Base-by-base conservation (phyloP, 257 asterid genomes). In the Leptodermis oblonga region DNA sequence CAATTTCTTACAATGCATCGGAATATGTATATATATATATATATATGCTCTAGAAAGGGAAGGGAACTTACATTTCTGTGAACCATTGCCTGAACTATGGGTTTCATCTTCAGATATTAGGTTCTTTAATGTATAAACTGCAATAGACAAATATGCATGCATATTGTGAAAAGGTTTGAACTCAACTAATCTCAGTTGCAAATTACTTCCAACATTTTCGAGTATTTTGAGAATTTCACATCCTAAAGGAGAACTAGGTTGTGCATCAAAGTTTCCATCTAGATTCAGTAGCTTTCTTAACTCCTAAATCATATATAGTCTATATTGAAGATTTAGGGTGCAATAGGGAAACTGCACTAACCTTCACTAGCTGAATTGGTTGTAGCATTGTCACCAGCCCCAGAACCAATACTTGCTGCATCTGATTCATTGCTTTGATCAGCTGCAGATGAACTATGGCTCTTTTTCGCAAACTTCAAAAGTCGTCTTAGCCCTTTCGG, bases 391-490 rank as follows among this genome's bases (percentile, higher is more conserved):
- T 65, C 73, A 14, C 81, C 78, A 42, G 80, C 87, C 84, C 76
- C 80, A 70, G 62, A 26, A 70, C 87, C 81, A 76, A 76, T 72
- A 76, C 78, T 73, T 48, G 82, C 67, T 60, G 80, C 79, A 46
- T 85, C 94, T 30, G 92, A 83, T 76, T 88, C 91, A 58, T 79
- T 75, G 82, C 87, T 87, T 80, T 73, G 88, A 77, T 89, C 88
- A 34, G 76, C 83, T 70, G 92, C 77, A 39, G 88, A 70, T 22
- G 95, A 82, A 65, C 79, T 75, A 30, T 78, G 84, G 78, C 75
- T 88, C 87, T 90, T 93, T 85, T 90, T 93, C 74, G 89, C 95
- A 74, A 93, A 93, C 82, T 70, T 93, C 84, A 93, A 69, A 68
- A 93, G 90, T 68, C 90, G 87, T 76, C 81, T 86, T 48, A 93